phyloP scores from a whole-genome alignment of 1,284 basidiomycete species.

The Xerocomus amazonicus region DNA sequence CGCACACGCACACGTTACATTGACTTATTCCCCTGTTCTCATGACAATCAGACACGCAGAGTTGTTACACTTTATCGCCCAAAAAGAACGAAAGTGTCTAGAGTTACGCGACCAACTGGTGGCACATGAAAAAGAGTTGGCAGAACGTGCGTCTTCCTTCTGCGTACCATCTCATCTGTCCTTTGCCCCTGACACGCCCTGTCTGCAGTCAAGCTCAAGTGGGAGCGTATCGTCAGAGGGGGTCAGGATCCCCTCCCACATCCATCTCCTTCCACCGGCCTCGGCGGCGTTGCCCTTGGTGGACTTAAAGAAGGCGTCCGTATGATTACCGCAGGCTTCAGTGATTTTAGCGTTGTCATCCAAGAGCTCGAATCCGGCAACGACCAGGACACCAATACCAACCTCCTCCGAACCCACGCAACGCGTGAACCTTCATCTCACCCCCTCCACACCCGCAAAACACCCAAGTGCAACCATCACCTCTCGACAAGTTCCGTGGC shows the following conservation, averaged over 20 bases:
- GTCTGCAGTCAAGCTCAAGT: slow-evolving; percentile 65
- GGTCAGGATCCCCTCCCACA: slow-evolving; percentile 38
- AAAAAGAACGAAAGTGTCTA: slow-evolving; percentile 77
- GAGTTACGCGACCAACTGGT: slow-evolving; percentile 71
- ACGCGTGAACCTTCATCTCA: not conserved
- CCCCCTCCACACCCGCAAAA: not conserved
- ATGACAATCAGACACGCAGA: slow-evolving; percentile 59
- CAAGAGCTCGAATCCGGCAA: slow-evolving; percentile 8
- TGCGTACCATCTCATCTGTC: not conserved
- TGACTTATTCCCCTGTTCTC: no score
- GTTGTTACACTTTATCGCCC: slow-evolving; percentile 71
- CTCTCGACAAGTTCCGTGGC: slow-evolving; percentile 17
- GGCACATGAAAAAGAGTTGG: slow-evolving; percentile 65
- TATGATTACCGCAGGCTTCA: slow-evolving; percentile 44
- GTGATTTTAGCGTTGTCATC: slow-evolving; percentile 20
- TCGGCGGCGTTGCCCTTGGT: slow-evolving; percentile 43
- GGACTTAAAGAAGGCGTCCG: slow-evolving; percentile 65
- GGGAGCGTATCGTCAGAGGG: slow-evolving; percentile 71
- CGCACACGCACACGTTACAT: no score
- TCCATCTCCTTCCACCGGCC: slow-evolving; percentile 2
- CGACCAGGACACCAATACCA: not conserved
- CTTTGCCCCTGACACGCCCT: not conserved
- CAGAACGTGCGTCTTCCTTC: slow-evolving; percentile 40
- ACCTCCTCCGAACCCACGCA: slow-evolving; percentile 2
- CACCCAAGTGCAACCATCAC: not conserved